Evolutionary conservation across 116 monocot genomes (phyloP).

Genomic region (Trichopus zeylanicus): DNA sequence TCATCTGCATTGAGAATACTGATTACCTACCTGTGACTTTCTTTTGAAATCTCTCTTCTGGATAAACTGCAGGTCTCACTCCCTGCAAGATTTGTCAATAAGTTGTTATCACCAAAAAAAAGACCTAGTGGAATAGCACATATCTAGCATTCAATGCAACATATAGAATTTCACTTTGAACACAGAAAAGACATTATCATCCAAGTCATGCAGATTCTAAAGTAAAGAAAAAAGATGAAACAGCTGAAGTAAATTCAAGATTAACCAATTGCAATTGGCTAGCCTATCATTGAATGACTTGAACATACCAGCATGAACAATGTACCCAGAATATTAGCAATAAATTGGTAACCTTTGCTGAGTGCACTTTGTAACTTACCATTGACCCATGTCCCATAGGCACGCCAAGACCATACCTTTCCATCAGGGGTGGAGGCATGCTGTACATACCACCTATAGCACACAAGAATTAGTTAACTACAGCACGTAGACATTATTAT

Average conservation of each 20-base stretch:
- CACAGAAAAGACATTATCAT: background rate
- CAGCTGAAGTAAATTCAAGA: too few relatives aligned
- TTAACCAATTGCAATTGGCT: too few relatives aligned
- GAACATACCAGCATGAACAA: too few relatives aligned
- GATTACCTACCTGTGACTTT: slow-evolving; percentile 45
- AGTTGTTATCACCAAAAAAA: background rate
- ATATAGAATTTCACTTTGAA: background rate
- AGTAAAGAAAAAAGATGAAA: too few relatives aligned
- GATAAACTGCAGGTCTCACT: slow-evolving; percentile 48
- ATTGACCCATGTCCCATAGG: slow-evolving; percentile 61
- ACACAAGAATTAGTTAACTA: background rate
- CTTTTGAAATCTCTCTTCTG: slow-evolving; percentile 58
- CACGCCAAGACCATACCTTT: slow-evolving; percentile 66
- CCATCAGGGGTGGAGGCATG: slow-evolving; percentile 66
- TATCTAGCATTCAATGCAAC: background rate
- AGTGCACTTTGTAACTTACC: slow-evolving; percentile 33
- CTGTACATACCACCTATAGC: slow-evolving; percentile 86
- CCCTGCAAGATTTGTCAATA: slow-evolving; percentile 24
- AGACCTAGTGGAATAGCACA: background rate
- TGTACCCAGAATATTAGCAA: too few relatives aligned
- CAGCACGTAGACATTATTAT: background rate
- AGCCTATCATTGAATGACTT: too few relatives aligned
- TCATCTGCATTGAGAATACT: background rate
- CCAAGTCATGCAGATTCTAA: too few relatives aligned
- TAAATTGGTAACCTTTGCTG: background rate